phyloP scores from a whole-genome alignment of 176 grass and related monocot genomes.

The Luzula sylvatica region DNA sequence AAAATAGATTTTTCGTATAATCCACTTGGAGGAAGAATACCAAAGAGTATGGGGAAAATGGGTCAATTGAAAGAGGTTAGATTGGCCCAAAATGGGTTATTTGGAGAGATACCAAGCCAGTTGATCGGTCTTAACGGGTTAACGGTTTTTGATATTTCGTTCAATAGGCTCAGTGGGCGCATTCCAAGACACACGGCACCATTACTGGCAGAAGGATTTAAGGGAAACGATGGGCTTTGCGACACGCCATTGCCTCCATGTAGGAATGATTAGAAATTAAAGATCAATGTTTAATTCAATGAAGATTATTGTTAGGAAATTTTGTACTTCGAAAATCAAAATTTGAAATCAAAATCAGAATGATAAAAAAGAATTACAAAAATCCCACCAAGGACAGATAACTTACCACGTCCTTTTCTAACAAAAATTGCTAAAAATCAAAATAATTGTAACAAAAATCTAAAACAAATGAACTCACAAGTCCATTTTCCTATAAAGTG shows the following conservation, averaged over 20 bases:
- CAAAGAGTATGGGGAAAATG: conserved; percentile 29
- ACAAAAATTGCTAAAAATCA: too few species aligned
- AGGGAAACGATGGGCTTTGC: conserved; percentile 32
- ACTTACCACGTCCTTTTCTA: background rate
- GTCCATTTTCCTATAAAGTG: conserved; percentile 34
- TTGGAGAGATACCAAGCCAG: conserved; percentile 26
- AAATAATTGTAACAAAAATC: background rate
- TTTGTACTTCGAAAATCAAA: too few species aligned
- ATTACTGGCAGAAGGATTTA: conserved; percentile 26
- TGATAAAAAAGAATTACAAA: too few species aligned
- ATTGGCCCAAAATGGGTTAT: conserved; percentile 22
- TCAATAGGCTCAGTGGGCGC: conserved; percentile 27
- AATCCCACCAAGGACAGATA: background rate
- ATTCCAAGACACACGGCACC: conserved; percentile 24
- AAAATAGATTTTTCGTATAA: conserved; percentile 28
- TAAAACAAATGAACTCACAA: conserved; percentile 1
- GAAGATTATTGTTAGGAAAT: background rate
- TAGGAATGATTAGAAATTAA: background rate
- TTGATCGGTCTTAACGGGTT: conserved; percentile 23
- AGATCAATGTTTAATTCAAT: background rate
- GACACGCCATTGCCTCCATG: conserved; percentile 31
- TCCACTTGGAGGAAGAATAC: conserved; percentile 27
- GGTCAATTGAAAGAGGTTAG: conserved; percentile 25
- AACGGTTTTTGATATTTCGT: conserved; percentile 18
- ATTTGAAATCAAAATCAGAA: too few species aligned